A percentile compares a stretch with the other conserved stretches of the same genome.
phyloP scores from a whole-genome alignment of 2,329 filamentous ascomycete genomes.

The Fusarium mangiferae region DNA sequence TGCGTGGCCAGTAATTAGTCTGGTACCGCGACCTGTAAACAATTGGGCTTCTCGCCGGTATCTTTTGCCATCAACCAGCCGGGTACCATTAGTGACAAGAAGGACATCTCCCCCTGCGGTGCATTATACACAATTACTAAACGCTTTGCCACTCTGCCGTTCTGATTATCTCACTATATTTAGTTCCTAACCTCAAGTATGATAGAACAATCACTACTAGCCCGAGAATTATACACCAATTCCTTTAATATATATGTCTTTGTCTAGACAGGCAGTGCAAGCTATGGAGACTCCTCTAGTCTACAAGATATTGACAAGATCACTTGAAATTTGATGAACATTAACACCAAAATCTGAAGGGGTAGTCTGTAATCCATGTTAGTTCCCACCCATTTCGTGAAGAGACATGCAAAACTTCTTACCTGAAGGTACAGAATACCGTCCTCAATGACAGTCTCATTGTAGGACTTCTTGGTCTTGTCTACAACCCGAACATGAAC shows the following conservation, averaged over 20 bases:
- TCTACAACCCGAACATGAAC: conserved; percentile 60
- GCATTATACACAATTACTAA: background rate
- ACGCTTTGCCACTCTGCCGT: background rate
- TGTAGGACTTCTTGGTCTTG: conserved; percentile 52
- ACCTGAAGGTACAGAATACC: conserved; percentile 63
- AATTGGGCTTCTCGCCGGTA: background rate
- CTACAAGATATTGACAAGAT: conserved; percentile 51
- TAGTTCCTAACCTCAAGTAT: background rate
- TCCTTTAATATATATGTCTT: background rate
- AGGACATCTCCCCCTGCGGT: background rate
- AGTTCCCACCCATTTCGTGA: background rate
- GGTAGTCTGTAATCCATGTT: conserved; percentile 43
- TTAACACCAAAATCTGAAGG: conserved; percentile 53
- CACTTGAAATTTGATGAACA: conserved; percentile 46
- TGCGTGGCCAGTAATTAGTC: fast-evolving
- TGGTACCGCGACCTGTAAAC: too few species aligned
- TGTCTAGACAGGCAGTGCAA: background rate
- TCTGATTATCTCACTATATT: background rate
- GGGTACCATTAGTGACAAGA: background rate
- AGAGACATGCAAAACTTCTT: conserved; percentile 17
- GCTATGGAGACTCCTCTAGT: background rate
- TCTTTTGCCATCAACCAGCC: too few species aligned
- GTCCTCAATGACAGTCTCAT: conserved; percentile 60
- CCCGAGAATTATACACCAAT: background rate
- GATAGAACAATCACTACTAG: background rate